Percentiles rank a stretch among this genome's conserved stretches.
Conservation (phyloP, 164 flowering plant species). For the Aristolochia californica region DNA sequence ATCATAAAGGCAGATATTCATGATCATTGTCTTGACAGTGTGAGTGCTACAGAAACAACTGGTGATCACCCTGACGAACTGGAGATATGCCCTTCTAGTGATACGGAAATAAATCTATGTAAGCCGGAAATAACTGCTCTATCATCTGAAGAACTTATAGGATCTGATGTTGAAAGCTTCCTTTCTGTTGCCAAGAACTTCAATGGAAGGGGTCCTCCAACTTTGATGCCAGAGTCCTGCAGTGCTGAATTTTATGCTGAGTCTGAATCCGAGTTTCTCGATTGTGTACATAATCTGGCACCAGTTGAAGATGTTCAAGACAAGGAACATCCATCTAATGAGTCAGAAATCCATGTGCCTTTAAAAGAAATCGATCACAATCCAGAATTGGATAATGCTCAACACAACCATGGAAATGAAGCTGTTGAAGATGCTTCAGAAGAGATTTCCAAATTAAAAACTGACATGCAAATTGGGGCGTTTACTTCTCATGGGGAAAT, state of each 20-base stretch:
- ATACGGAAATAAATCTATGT: conserved; percentile 3
- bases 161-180: conserved; percentile 8
- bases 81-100: conserved; percentile 12
- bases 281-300: conserved; percentile 4
- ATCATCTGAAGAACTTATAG: conserved; percentile 1
- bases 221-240: conserved; percentile 1
- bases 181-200: conserved; percentile 1
- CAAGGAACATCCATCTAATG: conserved; percentile 5
- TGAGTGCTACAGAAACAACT: conserved; percentile 8
- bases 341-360: neutral
- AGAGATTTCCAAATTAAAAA: neutral
- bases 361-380: conserved; percentile 1
- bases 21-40: conserved; percentile 6
- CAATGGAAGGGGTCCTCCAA: conserved; percentile 6
- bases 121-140: conserved; percentile 9
- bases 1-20: conserved; percentile 2
- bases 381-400: neutral
- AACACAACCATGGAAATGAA: neutral
- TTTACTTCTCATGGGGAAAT: neutral
- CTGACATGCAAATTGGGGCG: neutral
- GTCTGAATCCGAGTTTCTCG: conserved; percentile 4
- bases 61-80: conserved; percentile 1
- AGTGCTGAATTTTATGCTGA: conserved; percentile 4
- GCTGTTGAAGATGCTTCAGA: neutral
- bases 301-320: neutral